A percentile compares a stretch with the other conserved stretches of the same genome.
phyloP scores from a whole-genome alignment of 768 basidiomycete species.

The Tricholoma sp. region DNA sequence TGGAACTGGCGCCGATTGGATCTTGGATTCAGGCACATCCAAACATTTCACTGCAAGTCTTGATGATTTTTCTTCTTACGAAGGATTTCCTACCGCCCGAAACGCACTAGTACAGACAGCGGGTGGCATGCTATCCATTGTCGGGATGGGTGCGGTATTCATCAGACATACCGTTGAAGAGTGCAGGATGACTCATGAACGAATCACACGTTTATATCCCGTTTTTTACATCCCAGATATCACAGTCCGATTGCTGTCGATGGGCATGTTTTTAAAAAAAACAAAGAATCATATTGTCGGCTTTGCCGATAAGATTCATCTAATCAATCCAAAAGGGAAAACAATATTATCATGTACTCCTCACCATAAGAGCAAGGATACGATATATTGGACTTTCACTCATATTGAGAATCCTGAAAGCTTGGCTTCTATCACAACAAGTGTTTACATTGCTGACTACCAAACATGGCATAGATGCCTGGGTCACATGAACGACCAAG shows the following conservation, averaged over 20 bases:
- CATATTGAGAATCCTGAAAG: neutral
- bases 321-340: neutral
- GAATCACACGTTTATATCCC: neutral
- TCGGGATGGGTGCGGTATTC: neutral
- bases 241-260: neutral
- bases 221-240: neutral
- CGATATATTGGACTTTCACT: neutral
- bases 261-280: neutral
- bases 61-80: neutral
- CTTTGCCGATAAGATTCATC: neutral
- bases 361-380: neutral
- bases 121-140: neutral
- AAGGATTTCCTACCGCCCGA: neutral
- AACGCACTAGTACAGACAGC: neutral
- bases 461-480: conserved; percentile 9
- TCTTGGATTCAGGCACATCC: neutral
- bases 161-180: neutral
- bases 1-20: neutral
- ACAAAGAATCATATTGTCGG: neutral
- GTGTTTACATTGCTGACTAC: neutral
- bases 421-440: neutral
- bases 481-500: conserved; percentile 11
- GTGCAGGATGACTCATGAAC: neutral
- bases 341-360: neutral
- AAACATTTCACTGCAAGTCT: neutral